phyloP scores from a whole-genome alignment of 108 stramenopile species.

The Phaeodactylum tricornutum region DNA sequence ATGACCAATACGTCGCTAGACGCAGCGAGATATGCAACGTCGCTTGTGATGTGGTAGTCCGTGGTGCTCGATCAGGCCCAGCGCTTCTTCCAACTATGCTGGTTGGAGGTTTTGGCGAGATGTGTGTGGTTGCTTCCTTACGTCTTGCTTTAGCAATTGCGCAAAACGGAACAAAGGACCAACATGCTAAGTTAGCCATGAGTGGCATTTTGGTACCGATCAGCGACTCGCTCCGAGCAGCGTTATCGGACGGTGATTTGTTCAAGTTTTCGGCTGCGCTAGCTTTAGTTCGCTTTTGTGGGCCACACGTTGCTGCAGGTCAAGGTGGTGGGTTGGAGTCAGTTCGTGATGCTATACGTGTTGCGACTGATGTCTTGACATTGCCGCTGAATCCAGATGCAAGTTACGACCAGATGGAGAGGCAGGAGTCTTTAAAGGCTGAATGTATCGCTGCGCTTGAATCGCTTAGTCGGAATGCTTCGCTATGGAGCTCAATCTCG shows the following conservation, averaged over 20 bases:
- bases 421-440: conserved; percentile 40
- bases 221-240: conserved; percentile 48
- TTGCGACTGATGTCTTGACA: conserved; percentile 47
- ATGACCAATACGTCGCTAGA: conserved; percentile 34
- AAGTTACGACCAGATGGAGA: conserved; percentile 24
- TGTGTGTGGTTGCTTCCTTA: conserved; percentile 37
- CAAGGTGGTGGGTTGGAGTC: conserved; percentile 33
- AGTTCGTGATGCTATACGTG: conserved; percentile 45
- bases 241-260: conserved; percentile 38
- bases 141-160: conserved; percentile 56
- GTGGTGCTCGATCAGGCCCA: conserved; percentile 23
- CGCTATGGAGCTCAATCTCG: conserved; percentile 54
- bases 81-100: conserved; percentile 52
- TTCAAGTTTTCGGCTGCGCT: conserved; percentile 54
- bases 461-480: conserved; percentile 52
- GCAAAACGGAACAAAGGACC: conserved; percentile 41
- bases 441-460: conserved; percentile 63
- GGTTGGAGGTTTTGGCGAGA: conserved; percentile 67
- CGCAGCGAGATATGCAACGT: conserved; percentile 50
- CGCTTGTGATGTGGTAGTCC: conserved; percentile 43
- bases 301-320: conserved; percentile 44
- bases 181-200: conserved; percentile 48
- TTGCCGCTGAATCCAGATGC: conserved; percentile 29
- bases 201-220: conserved; percentile 67
- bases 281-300: conserved; percentile 59